Base-by-base conservation (phyloP, 176 grass and related monocot genomes). In the Oropetium thomaeum region DNA sequence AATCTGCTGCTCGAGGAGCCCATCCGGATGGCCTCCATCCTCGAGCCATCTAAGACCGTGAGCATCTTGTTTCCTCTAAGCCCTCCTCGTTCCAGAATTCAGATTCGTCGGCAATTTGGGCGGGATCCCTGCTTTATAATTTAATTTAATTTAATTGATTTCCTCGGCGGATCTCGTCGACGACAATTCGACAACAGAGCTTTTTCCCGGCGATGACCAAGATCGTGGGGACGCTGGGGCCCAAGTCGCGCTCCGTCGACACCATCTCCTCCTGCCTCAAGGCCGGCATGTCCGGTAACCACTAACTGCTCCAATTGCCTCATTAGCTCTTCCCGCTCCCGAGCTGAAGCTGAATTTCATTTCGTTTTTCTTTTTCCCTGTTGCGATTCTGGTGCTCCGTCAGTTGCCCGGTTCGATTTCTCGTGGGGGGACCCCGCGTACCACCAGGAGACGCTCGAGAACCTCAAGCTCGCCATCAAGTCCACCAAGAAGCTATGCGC, bases 131-230 rank as follows among this genome's bases (percentile, higher is more conserved):
- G n/a, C n/a, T n/a, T n/a, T n/a, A n/a, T n/a, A n/a, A n/a, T n/a
- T n/a, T n/a, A n/a, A n/a, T 16, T 49, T 15, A 53, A 26, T 63
- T 77, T 69, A 45, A n/a, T 16, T 33, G 15, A 1, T n/a, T 49
- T 35, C 0, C 7, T 8, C 14, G 31, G 0, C 7, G 55, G 69
- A 29, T 38, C 55, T 19, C 1, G 1, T 2, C 7, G 3, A 12
- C 16, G 1, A 2, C 17, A n/a, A 41, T 41, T 41, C 11, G 19
- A 33, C 22, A 40, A 3, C 87, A 99, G 96, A 96, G 51, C 77
- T 99, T 96, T 58, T 99, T 92, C 85, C 96, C 96, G 52, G 96
- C 96, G 17, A 99, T 96, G 96, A 99, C 96, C 16, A 99, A 99
- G 85, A 99, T 99, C 75, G 92, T 99, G 28, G 96, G 96, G 12